These are phyloP conservation scores for Colletotrichum lindemuthianum DNA, from an alignment of 2,329 filamentous ascomycete species.

Conservation along the genomic window DNA sequence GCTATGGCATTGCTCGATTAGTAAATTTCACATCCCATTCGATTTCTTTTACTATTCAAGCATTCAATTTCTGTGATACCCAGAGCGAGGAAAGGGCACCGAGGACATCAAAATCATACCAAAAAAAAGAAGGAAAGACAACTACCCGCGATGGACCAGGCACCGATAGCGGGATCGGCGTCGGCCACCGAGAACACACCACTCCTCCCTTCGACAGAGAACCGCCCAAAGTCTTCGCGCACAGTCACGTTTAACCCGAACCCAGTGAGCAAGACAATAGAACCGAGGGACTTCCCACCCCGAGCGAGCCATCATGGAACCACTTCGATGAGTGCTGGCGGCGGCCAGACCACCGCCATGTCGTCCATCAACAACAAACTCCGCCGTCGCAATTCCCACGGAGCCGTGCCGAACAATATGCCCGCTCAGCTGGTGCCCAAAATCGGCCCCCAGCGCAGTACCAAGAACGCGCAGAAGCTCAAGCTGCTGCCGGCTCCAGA, in stretches of 20 bases:
- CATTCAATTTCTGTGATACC: conserved; percentile 28
- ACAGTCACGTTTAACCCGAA: conserved; percentile 83
- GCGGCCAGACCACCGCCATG: conserved; percentile 62
- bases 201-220: conserved; percentile 45
- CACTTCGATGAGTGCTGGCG: conserved; percentile 45
- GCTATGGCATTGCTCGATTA: conserved; percentile 18
- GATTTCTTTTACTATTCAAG: conserved; percentile 7
- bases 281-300: conserved; percentile 52
- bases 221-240: conserved; percentile 60
- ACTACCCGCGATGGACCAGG: conserved; percentile 36
- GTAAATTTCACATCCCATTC: background rate
- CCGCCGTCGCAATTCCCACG: conserved; percentile 85
- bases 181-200: conserved; percentile 47
- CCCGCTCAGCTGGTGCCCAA: conserved; percentile 63
- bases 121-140: conserved; percentile 6
- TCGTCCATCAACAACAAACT: conserved; percentile 88
- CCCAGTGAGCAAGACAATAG: conserved; percentile 70
- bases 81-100: background rate
- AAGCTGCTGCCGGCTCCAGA: conserved; percentile 96
- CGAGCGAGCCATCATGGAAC: conserved; percentile 45
- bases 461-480: conserved; percentile 94
- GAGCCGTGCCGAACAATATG: conserved; percentile 54
- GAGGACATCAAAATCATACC: background rate
- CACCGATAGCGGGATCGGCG: conserved; percentile 26
- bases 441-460: conserved; percentile 93